These are phyloP conservation scores for Candida cerambycidarum DNA, from an alignment of 805 yeast genomes.

Conservation along the genomic window DNA sequence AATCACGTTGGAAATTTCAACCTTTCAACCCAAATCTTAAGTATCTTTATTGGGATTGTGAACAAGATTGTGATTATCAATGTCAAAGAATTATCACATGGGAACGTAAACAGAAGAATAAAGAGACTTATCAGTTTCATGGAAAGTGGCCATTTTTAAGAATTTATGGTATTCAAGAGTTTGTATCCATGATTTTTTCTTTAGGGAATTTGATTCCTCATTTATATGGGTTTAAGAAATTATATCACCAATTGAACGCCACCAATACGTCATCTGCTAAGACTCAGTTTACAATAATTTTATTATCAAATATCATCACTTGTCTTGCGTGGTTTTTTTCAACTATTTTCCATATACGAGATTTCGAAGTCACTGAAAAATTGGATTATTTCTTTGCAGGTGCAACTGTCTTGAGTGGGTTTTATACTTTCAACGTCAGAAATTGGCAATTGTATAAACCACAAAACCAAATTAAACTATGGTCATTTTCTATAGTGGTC, in stretches of 20 bases:
- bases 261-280: conserved; percentile 10
- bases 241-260: conserved; percentile 14
- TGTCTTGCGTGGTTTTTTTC: conserved; percentile 82
- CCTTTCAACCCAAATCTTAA: conserved; percentile 44
- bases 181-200: conserved; percentile 79
- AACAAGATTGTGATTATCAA: conserved; percentile 83
- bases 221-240: conserved; percentile 41
- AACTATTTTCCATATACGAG: conserved; percentile 85
- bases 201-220: conserved; percentile 49
- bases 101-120: conserved; percentile 45
- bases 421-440: conserved; percentile 66
- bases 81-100: conserved; percentile 79
- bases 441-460: conserved; percentile 56
- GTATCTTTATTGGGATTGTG: conserved; percentile 70
- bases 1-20: conserved; percentile 30
- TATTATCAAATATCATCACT: conserved; percentile 9
- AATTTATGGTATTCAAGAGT: conserved; percentile 78
- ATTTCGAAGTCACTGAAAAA: conserved; percentile 73
- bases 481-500: conserved; percentile 41
- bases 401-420: conserved; percentile 76
- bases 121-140: conserved; percentile 78
- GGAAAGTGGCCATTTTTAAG: conserved; percentile 97
- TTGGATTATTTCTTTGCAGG: conserved; percentile 94
- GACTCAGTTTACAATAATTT: conserved; percentile 8
- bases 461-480: conserved; percentile 21